Base-by-base conservation (phyloP, 2,329 filamentous ascomycete species). In the Phialocephala subalpina region DNA sequence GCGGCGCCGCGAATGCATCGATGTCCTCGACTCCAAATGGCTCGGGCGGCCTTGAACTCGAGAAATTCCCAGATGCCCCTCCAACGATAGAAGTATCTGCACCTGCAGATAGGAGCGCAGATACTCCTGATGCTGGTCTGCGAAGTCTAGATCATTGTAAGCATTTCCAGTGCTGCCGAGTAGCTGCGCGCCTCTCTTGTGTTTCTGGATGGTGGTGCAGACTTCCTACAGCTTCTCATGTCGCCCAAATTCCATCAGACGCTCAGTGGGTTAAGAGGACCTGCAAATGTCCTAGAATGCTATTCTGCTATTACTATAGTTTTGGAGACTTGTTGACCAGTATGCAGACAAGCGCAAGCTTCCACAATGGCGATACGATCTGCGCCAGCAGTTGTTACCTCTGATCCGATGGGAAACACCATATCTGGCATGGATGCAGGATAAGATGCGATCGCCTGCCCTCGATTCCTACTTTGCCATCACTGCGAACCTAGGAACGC, bases 381-480 rank as follows among this genome's bases (percentile, higher is more conserved):
- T 97, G 72, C 93, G 96, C 77, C 91, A 97, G 78, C 83, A 83
- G 73, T 84, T 95, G 65, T 89, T 99, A 66, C 95, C 95, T 68
- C 84, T 98, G 65, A 89, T 98, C 63, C 90, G 96, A 77, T 94
- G 91, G 90, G 96, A 99, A 82, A 99, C 96, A 35, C 95, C 94
- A 1, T 96, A 97, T 79, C 89, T 99, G 20, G 95, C 95, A 64
- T 90, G 87, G 81, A 82, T 97, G 76, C 96, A 99, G 84, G 86
- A 90, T 72, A 88, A 84, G 77, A 80, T 95, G 77, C 92, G 95
- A 75, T 91, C 92, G 22, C 93, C 93, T 0, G 86, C 92, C 9
- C 89, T 98, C 74, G 96, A 99, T 80, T 93, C 93, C 69, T 99
- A 97, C 82, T 99, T 99, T 80, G 95, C 96, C 59, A 93, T 97